Percentiles rank a stretch among this genome's conserved stretches.
Evolutionary conservation across 495 filamentous ascomycete genomes (phyloP).

Genomic region (Podospora sp.): DNA sequence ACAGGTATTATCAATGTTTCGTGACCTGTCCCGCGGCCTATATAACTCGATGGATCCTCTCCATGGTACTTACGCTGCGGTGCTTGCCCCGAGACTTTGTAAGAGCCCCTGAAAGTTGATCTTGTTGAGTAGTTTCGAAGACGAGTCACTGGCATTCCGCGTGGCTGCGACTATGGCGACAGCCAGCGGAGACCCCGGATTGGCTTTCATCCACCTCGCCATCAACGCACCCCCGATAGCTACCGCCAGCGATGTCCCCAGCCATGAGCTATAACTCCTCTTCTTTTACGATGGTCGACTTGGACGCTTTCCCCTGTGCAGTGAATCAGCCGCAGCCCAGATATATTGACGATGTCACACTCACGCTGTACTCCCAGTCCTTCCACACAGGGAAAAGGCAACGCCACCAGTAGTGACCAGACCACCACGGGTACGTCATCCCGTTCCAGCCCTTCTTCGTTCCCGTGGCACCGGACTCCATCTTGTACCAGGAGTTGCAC

Average conservation of each 20-base stretch:
- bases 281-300: neutral
- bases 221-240: neutral
- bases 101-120: too few species aligned
- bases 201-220: neutral
- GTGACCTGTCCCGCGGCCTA: too few species aligned
- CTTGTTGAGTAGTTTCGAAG: too few species aligned
- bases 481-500: slow-evolving; percentile 1
- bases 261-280: neutral
- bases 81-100: too few species aligned
- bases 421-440: slow-evolving; percentile 10
- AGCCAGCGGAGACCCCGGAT: neutral
- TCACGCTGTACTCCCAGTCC: slow-evolving; percentile 10
- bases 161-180: neutral
- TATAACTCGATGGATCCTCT: too few species aligned
- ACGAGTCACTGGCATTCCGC: neutral
- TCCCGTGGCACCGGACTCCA: neutral
- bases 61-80: too few species aligned
- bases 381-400: slow-evolving; percentile 17
- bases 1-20: too few species aligned
- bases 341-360: neutral
- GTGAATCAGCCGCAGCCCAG: too few species aligned
- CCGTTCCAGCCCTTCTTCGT: slow-evolving; percentile 10
- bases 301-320: neutral
- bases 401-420: slow-evolving; percentile 11
- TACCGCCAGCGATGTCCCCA: neutral